These are phyloP conservation scores for Claviceps africana DNA, from an alignment of 2,329 filamentous ascomycete species.

Conservation along the genomic window DNA sequence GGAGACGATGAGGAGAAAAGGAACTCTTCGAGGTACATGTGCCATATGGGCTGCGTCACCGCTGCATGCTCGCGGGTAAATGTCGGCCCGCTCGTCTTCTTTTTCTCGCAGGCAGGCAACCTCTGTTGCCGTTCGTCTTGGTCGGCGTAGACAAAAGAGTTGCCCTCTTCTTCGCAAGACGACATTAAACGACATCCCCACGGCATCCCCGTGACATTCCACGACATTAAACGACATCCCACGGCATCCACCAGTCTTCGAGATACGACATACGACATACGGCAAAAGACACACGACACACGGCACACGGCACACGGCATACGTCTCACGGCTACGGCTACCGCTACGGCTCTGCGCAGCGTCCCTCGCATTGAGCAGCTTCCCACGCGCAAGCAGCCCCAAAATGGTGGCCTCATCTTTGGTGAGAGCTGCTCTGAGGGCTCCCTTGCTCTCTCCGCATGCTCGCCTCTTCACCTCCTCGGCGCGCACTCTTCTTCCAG, in stretches of 20 bases:
- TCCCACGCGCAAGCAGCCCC: conserved; percentile 5
- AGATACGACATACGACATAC: no score
- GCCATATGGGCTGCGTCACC: not conserved
- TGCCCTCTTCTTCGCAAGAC: not conserved
- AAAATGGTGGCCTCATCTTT: conserved; percentile 5
- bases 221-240: no score
- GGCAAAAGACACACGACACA: no score
- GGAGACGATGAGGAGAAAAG: not conserved
- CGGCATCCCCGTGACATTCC: no score
- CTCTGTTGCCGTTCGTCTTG: no score
- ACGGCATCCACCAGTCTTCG: no score
- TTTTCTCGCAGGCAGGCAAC: not conserved
- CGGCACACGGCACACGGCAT: no score
- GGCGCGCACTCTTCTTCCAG: conserved; percentile 18
- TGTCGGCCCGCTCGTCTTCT: conserved; percentile 5
- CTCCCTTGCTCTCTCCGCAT: conserved; percentile 5
- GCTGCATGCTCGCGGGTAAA: conserved; percentile 5
- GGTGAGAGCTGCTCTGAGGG: conserved; percentile 5
- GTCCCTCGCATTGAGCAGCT: conserved; percentile 4
- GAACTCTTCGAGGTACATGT: not conserved
- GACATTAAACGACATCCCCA: not conserved
- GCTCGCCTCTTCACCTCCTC: conserved; percentile 19
- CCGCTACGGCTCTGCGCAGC: conserved; percentile 4
- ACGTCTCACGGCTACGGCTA: no score
- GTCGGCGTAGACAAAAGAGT: no score